A percentile compares a stretch with the other conserved stretches of the same genome.
These are phyloP conservation scores for Arabidopsis suecica DNA, from an alignment of 345 rosid genomes.

Conservation along the genomic window DNA sequence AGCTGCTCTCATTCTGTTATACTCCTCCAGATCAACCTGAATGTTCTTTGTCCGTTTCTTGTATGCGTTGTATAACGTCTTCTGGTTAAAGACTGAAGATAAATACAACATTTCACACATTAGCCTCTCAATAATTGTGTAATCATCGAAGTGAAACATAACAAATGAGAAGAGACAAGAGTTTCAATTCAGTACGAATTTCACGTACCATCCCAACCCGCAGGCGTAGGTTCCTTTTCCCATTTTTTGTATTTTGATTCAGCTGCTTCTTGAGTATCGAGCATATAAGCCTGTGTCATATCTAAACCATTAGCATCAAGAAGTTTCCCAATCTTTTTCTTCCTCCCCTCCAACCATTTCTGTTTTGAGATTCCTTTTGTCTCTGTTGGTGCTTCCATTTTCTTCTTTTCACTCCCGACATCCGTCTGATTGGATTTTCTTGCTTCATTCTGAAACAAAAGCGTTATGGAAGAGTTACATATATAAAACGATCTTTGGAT, in stretches of 20 bases:
- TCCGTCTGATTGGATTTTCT: conserved; percentile 90
- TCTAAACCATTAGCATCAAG: conserved; percentile 94
- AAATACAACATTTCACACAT: conserved; percentile 26
- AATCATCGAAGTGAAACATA: background rate
- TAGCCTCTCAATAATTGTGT: conserved; percentile 13
- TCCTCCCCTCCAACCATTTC: conserved; percentile 92
- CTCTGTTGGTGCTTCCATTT: conserved; percentile 82
- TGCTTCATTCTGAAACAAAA: conserved; percentile 67
- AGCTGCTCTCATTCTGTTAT: conserved; percentile 93
- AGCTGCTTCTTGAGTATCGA: conserved; percentile 91
- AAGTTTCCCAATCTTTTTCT: conserved; percentile 87
- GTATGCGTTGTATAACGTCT: conserved; percentile 81
- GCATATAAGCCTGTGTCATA: conserved; percentile 77
- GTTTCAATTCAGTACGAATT: background rate
- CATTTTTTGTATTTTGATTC: conserved; percentile 93
- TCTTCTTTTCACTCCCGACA: conserved; percentile 89
- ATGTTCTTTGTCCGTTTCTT: conserved; percentile 85
- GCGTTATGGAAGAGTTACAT: background rate
- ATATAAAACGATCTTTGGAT: conserved; percentile 8
- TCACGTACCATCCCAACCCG: conserved; percentile 93
- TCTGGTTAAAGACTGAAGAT: conserved; percentile 85
- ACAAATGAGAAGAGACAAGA: background rate
- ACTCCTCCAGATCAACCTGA: conserved; percentile 76
- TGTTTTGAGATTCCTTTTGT: conserved; percentile 90
- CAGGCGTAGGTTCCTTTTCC: conserved; percentile 95